Evolutionary conservation across 2,329 filamentous ascomycete species (phyloP).

Genomic region (Diaporthe sp.): DNA sequence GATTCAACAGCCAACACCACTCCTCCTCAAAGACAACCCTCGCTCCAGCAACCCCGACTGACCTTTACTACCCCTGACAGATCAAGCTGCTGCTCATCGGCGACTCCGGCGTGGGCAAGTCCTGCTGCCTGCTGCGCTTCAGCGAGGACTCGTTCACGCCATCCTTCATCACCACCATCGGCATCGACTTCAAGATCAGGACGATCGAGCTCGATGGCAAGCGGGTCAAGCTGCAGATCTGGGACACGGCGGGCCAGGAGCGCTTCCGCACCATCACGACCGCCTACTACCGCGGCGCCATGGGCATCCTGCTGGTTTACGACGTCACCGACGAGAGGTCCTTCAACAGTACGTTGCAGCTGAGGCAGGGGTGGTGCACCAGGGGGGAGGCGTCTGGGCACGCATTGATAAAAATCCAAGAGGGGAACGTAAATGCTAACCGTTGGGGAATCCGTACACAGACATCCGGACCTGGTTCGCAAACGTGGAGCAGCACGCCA

Average conservation of each 20-base stretch:
- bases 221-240: constrained; percentile 98
- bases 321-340: constrained; percentile 97
- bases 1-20: not conserved
- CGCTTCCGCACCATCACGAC: constrained; percentile 99
- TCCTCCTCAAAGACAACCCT: not conserved
- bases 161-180: constrained; percentile 98
- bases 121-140: constrained; percentile 95
- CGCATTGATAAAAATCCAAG: not conserved
- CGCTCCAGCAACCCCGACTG: constrained; percentile 1
- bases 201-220: constrained; percentile 99
- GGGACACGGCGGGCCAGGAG: constrained; percentile 98
- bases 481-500: constrained; percentile 98
- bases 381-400: constrained; percentile 27
- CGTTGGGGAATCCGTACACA: constrained; percentile 49
- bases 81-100: constrained; percentile 98
- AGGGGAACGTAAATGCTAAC: not conserved
- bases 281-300: constrained; percentile 97
- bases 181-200: constrained; percentile 99
- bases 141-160: constrained; percentile 98
- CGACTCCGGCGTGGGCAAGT: constrained; percentile 96
- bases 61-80: constrained; percentile 55
- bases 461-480: constrained; percentile 99
- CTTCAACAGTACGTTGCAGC: constrained; percentile 81
- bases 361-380: constrained; percentile 27
- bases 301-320: constrained; percentile 98